Evolutionary conservation across 148 eudicot species (phyloP), one percentile per base, ranked within the genome.

Genomic region (Vaccinium darrowii): DNA sequence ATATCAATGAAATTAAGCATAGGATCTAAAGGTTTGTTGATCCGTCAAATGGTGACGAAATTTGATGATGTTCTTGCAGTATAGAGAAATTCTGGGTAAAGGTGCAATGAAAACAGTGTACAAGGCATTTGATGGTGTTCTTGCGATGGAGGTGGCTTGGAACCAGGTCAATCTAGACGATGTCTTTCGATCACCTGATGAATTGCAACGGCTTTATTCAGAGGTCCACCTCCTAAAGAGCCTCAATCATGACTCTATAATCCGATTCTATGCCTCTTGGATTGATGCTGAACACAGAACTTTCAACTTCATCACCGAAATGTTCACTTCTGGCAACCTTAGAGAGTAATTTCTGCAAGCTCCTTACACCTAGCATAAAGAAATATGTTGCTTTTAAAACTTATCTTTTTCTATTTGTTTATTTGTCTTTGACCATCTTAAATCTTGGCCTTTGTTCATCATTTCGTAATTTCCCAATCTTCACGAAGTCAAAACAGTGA

Each of bases 61-160:
- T n/a, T 50, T 50, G 19, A 15, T 33, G 39, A 23, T 71, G 30
- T 9, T 53, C 63, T 60, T 82, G 63, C 92, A 95, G 98, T 93
- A 91, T 47, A 84, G 82, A 75, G 98, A 94, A 57, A 65, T 91
- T 60, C 93, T 95, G 69, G 98, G 98, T 16, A 94, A 91, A 91
- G 98, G 98, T 82, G 94, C 98, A 65, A 90, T 83, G 90, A 95
- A 95, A 86, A 95, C 86, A 19, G 98, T 95, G 27, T 94, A 94
- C 80, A 90, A 90, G 83, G 98, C 98, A 80, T 92, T 94, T 83
- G 98, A 95, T 81, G 91, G 89, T 88, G 90, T 90, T 53, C 90
- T 92, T 65, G 98, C 92, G 56, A 89, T 93, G 93, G 98, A 96
- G 89, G 97, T 94, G 78, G 98, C 98, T 4, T 96, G 98, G 98